Base-by-base conservation (phyloP, 257 asterid genomes). In the Linaria vulgaris region DNA sequence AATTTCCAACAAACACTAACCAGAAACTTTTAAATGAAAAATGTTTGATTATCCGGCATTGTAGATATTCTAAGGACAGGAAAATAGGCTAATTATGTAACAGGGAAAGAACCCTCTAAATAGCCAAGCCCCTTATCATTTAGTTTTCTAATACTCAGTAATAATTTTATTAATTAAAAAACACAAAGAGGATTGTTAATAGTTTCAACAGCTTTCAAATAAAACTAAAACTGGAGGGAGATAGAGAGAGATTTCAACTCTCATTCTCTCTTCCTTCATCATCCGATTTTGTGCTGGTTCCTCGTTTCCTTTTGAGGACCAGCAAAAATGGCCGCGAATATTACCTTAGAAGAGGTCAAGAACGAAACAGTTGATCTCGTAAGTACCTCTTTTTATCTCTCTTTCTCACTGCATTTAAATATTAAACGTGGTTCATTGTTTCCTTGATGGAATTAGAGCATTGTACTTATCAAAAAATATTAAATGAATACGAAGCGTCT, bases 361-460 rank as follows among this genome's bases (percentile, higher is more conserved):
- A 88, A 85, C 60, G 90, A 88, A 67, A 73, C 69, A 45, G 47
- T 82, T 50, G 96, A 88, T 63, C 85, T 88, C 8, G 95, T 87
- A 82, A 78, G 88, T 64, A 0, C 16, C 8, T 2, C 4, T 22
- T 9, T 23, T 5, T 9, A 30, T n/a, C 9, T 6, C 19, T 6
- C 3, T 9, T 6, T 10, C 10, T 38, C 41, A 3, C 19, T 4
- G n/a, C 13, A 19, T 37, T 5, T 17, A 7, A 41, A 1, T 12
- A 2, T 22, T 1, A 15, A 60, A 20, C 38, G 4, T 41, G 9
- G 22, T 17, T 34, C 6, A 58, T n/a, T 15, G 22, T 15, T 34
- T n/a, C 19, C 6, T 12, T 37, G 22, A 34, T 39, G 34, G 9
- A 5, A 15, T 14, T 3, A 1, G 0, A 6, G 34, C n/a, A n/a